These are phyloP conservation scores for Blastomyces silverae DNA, from an alignment of 2,329 filamentous ascomycete species.

Conservation along the genomic window DNA sequence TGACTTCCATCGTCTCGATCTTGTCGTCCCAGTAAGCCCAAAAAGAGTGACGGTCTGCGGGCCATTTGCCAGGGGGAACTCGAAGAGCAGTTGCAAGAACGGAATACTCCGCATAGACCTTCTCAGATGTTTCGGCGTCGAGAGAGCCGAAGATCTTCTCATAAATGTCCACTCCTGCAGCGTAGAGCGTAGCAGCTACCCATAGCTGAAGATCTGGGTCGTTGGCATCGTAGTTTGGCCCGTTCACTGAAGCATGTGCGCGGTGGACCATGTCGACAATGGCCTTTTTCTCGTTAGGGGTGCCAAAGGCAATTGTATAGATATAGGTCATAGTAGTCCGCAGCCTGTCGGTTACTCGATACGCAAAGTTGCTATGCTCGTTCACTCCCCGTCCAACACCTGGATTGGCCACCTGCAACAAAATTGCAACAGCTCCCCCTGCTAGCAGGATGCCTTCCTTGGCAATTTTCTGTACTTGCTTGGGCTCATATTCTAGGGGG, in stretches of 20 bases:
- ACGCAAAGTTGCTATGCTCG: slow-evolving; percentile 37
- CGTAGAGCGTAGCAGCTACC: slow-evolving; percentile 40
- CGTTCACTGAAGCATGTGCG: slow-evolving; percentile 32
- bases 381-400: slow-evolving; percentile 35
- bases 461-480: slow-evolving; percentile 30
- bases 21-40: slow-evolving; percentile 37
- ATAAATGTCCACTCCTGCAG: slow-evolving; percentile 33
- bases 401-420: slow-evolving; percentile 40
- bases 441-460: slow-evolving; percentile 34
- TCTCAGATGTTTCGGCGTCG: slow-evolving; percentile 24
- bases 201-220: slow-evolving; percentile 37
- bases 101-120: slow-evolving; percentile 27
- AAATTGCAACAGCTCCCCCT: slow-evolving; percentile 35
- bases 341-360: slow-evolving; percentile 34
- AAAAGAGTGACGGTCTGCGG: slow-evolving; percentile 31
- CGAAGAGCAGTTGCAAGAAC: slow-evolving; percentile 27
- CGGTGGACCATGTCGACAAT: slow-evolving; percentile 36
- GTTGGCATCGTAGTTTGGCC: slow-evolving; percentile 32
- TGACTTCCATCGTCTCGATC: slow-evolving; percentile 32
- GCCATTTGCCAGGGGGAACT: slow-evolving; percentile 35
- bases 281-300: slow-evolving; percentile 28
- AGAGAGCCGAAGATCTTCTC: slow-evolving; percentile 34
- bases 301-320: slow-evolving; percentile 37
- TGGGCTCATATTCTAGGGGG: slow-evolving; percentile 24
- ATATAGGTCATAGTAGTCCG: slow-evolving; percentile 38